phyloP scores from a whole-genome alignment of 305 asterid genomes.

The Fraxinus baroniana region DNA sequence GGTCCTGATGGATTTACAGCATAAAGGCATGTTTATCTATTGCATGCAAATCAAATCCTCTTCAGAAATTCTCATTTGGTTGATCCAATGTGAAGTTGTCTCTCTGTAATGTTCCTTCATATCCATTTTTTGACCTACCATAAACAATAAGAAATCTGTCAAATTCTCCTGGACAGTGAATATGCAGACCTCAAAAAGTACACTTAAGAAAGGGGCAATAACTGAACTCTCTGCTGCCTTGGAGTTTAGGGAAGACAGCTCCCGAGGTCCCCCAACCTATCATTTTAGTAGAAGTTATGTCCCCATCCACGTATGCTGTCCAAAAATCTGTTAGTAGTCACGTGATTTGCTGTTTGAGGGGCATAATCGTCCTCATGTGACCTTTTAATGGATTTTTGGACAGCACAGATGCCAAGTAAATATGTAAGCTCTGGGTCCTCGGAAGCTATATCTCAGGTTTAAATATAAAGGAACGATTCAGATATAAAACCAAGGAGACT shows the following conservation, averaged over 20 bases:
- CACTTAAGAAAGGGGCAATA: neutral
- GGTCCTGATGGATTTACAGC: neutral
- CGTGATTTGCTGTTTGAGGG: neutral
- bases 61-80: neutral
- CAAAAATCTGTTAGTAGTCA: neutral
- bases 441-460: neutral
- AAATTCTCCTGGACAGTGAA: neutral
- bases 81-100: slow-evolving; percentile 17
- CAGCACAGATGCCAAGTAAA: neutral
- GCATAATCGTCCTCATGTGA: neutral
- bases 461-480: neutral
- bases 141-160: slow-evolving; percentile 26
- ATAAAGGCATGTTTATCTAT: neutral
- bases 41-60: slow-evolving; percentile 6
- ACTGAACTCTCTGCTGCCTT: neutral
- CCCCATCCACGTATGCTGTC: neutral
- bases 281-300: neutral
- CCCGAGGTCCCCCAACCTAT: neutral
- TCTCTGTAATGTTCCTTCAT: slow-evolving; percentile 38
- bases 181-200: neutral
- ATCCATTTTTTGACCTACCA: slow-evolving; percentile 65
- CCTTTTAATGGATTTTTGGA: neutral
- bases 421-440: neutral
- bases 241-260: neutral
- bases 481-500: slow-evolving; percentile 21